These are phyloP conservation scores for Trichoderma sp. DNA, from an alignment of 2,329 filamentous ascomycete genomes.

Conservation along the genomic window DNA sequence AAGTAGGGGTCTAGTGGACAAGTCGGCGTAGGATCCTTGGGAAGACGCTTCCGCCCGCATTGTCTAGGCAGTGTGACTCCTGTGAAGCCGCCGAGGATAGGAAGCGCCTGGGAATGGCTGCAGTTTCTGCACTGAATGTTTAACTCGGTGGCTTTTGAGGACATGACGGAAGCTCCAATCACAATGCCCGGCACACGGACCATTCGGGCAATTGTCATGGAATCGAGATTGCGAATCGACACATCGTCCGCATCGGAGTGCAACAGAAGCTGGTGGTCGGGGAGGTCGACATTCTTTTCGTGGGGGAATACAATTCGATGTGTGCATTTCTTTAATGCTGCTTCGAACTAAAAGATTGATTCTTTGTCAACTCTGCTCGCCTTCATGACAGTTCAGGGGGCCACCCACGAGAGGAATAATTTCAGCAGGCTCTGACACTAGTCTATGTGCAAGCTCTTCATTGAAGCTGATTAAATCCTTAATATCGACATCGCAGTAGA, in stretches of 20 bases:
- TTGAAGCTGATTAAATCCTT: slow-evolving; percentile 94
- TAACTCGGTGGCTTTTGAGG: slow-evolving; percentile 87
- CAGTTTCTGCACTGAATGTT: slow-evolving; percentile 88
- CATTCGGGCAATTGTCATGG: slow-evolving; percentile 87
- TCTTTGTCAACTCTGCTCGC: not conserved
- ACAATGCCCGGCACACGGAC: slow-evolving; percentile 96
- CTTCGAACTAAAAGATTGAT: slow-evolving; percentile 68
- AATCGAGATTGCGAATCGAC: slow-evolving; percentile 90
- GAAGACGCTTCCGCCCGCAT: slow-evolving; percentile 63
- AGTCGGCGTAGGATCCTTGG: slow-evolving; percentile 66
- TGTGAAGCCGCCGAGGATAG: slow-evolving; percentile 80
- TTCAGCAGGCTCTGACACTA: slow-evolving; percentile 86
- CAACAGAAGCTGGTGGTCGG: slow-evolving; percentile 89
- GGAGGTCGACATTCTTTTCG: slow-evolving; percentile 64
- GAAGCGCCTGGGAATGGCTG: slow-evolving; percentile 65
- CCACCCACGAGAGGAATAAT: slow-evolving; percentile 78
- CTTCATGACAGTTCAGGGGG: not conserved
- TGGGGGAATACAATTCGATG: slow-evolving; percentile 89
- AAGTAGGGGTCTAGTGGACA: slow-evolving; percentile 96
- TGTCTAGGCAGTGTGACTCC: slow-evolving; percentile 79
- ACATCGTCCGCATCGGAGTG: slow-evolving; percentile 89
- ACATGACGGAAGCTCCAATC: slow-evolving; percentile 94
- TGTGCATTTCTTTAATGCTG: slow-evolving; percentile 84
- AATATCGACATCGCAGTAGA: slow-evolving; percentile 94
- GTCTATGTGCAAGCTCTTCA: slow-evolving; percentile 85